phyloP scores from a whole-genome alignment of 2,329 filamentous ascomycete genomes.

The Colletotrichum sp. region DNA sequence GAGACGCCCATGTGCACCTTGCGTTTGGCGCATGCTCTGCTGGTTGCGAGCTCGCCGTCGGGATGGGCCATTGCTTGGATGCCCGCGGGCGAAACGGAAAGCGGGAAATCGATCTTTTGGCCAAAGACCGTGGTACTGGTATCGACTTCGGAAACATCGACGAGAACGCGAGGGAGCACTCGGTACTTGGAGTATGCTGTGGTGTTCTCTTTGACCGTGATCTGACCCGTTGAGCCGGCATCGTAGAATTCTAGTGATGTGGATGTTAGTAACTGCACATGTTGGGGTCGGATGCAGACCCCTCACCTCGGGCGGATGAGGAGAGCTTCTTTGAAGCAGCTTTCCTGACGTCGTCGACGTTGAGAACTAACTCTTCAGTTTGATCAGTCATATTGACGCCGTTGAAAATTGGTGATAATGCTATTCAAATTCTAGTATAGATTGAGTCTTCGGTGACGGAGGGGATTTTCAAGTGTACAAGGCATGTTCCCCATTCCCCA shows the following conservation, averaged over 20 bases:
- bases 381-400: background rate
- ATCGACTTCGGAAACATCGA: background rate
- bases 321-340: background rate
- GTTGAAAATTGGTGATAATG: background rate
- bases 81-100: conserved; percentile 58
- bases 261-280: background rate
- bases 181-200: background rate
- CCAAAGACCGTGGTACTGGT: background rate
- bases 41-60: conserved; percentile 56
- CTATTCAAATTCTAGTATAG: background rate
- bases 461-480: background rate
- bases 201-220: background rate
- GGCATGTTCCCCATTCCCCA: background rate
- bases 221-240: background rate
- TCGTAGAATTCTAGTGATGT: background rate
- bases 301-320: background rate
- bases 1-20: conserved; percentile 53
- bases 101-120: conserved; percentile 45
- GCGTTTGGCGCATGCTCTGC: conserved; percentile 44
- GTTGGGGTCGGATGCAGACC: background rate
- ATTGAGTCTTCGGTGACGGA: background rate
- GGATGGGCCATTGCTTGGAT: conserved; percentile 59
- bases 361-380: background rate
- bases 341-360: background rate
- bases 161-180: background rate